Evolutionary conservation across 352 stramenopile species (phyloP).

Genomic region (Peronospora destructor): DNA sequence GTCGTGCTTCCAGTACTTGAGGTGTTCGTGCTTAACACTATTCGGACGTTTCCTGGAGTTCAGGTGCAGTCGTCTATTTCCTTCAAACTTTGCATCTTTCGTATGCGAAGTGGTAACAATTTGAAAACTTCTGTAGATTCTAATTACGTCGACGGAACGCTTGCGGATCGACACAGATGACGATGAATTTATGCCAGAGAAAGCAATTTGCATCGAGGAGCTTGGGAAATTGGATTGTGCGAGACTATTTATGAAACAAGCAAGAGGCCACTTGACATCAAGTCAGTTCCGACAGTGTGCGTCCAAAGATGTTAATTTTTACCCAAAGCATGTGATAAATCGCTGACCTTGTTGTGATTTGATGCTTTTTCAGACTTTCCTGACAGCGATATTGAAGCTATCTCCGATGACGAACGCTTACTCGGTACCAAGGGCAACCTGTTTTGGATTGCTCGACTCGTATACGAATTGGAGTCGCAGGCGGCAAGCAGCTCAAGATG

Average conservation of each 20-base stretch:
- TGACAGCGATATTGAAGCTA: conserved; percentile 25
- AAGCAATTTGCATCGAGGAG: conserved; percentile 30
- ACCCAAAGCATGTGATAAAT: neutral
- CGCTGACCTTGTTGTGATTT: conserved; percentile 1
- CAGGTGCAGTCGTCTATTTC: conserved; percentile 30
- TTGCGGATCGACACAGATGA: conserved; percentile 18
- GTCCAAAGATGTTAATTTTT: conserved; percentile 7
- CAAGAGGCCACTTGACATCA: conserved; percentile 30
- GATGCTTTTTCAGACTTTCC: conserved; percentile 27
- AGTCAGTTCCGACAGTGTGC: conserved; percentile 37
- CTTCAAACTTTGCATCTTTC: neutral
- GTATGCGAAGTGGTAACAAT: neutral
- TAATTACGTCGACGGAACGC: conserved; percentile 32
- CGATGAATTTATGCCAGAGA: conserved; percentile 11
- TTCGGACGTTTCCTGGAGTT: conserved; percentile 30
- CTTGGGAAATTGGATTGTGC: conserved; percentile 38
- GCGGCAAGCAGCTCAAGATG: conserved; percentile 4
- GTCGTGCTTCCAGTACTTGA: conserved; percentile 33
- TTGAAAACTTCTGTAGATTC: conserved; percentile 17
- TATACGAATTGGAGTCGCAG: conserved; percentile 26
- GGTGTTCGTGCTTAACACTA: conserved; percentile 37
- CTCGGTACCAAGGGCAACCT: conserved; percentile 26
- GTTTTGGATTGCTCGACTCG: conserved; percentile 28
- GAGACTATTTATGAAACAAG: conserved; percentile 42
- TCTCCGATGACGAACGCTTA: conserved; percentile 27